These are phyloP conservation scores for Endotrypanum monterogeii DNA, from an alignment of 208 protist species.

Conservation along the genomic window DNA sequence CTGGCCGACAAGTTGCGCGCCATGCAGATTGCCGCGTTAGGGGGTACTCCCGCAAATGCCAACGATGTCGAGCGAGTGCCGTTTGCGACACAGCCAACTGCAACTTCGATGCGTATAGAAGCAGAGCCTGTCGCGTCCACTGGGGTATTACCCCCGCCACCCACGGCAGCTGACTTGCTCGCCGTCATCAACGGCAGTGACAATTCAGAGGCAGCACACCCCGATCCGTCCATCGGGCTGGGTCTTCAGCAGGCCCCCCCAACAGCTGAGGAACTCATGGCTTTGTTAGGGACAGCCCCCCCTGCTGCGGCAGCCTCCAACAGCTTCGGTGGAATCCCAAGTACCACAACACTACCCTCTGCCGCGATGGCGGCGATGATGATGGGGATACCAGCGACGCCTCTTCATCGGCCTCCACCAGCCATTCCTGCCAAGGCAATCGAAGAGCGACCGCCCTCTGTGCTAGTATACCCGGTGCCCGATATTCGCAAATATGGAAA, in stretches of 20 bases:
- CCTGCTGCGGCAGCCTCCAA: neutral
- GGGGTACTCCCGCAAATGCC: neutral
- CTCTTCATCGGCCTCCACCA: slow-evolving; percentile 69
- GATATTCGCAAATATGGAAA: slow-evolving; percentile 54
- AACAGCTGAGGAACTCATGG: slow-evolving; percentile 63
- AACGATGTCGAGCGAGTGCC: neutral
- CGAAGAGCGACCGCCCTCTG: slow-evolving; percentile 67
- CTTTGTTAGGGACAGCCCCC: slow-evolving; percentile 45
- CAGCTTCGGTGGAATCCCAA: neutral
- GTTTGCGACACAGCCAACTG: neutral
- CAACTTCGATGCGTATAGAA: neutral
- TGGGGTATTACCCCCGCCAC: slow-evolving; percentile 18
- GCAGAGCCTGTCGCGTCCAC: neutral
- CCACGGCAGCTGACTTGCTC: slow-evolving; percentile 18
- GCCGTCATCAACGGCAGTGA: slow-evolving; percentile 27
- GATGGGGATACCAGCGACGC: slow-evolving; percentile 14
- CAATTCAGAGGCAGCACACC: neutral
- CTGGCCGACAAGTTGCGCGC: slow-evolving; percentile 69
- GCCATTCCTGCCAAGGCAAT: slow-evolving; percentile 73
- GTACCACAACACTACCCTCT: neutral
- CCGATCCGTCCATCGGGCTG: neutral
- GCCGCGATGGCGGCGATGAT: slow-evolving; percentile 7
- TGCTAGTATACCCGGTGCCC: slow-evolving; percentile 86
- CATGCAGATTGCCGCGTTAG: slow-evolving; percentile 45
- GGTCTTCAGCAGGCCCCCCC: slow-evolving; percentile 27